phyloP scores from a whole-genome alignment of 176 grass and related monocot species.

The Juncus effusus region DNA sequence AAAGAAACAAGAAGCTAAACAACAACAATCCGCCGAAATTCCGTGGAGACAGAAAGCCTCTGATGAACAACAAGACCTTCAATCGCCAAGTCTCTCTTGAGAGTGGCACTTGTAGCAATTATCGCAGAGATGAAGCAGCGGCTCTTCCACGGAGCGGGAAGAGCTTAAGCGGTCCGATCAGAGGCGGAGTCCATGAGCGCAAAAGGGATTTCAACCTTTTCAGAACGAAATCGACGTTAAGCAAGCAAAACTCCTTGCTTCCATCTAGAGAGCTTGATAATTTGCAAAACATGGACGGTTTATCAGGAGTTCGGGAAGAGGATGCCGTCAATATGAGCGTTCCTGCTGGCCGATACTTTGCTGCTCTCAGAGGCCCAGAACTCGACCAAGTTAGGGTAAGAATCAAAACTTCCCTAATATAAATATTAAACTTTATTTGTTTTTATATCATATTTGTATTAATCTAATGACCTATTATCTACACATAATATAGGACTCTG shows the following conservation, averaged over 20 bases:
- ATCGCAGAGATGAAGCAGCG: constrained; percentile 25
- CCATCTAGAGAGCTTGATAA: constrained; percentile 44
- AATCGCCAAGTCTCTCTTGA: constrained; percentile 79
- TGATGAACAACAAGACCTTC: constrained; percentile 36
- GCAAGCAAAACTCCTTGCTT: constrained; percentile 69
- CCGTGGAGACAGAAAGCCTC: constrained; percentile 44
- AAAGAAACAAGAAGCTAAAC: constrained; percentile 35
- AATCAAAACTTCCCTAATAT: not conserved
- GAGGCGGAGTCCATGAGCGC: constrained; percentile 26
- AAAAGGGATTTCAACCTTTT: constrained; percentile 90
- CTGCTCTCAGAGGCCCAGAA: constrained; percentile 88
- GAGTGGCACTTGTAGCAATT: constrained; percentile 28
- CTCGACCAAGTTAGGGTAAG: constrained; percentile 94
- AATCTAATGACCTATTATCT: not conserved
- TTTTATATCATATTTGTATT: not conserved
- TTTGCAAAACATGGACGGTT: constrained; percentile 40
- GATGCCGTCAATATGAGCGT: constrained; percentile 81
- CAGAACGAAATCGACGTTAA: constrained; percentile 89
- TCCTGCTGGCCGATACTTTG: constrained; percentile 87
- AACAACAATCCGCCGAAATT: constrained; percentile 38
- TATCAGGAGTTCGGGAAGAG: constrained; percentile 27
- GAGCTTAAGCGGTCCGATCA: constrained; percentile 50
- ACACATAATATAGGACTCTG: constrained; percentile 44
- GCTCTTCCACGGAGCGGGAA: constrained; percentile 64
- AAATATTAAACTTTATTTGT: not conserved